Evolutionary conservation across 192 early-diverging fungal genomes (phyloP).

Genomic region (Coemansia sp.): DNA sequence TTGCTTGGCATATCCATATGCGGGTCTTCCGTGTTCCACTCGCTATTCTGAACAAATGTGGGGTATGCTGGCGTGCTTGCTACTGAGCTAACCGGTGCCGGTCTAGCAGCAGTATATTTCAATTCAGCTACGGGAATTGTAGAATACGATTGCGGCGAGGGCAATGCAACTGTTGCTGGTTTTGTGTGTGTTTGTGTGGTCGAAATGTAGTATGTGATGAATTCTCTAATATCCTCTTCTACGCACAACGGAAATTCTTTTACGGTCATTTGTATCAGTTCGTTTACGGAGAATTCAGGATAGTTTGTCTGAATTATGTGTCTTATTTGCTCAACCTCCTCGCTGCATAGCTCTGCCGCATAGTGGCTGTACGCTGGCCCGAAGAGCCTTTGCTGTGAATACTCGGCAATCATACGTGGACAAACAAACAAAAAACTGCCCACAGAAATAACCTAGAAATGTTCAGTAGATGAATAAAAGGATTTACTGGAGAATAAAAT

Average conservation of each 20-base stretch:
- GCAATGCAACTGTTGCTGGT: slow-evolving; percentile 1
- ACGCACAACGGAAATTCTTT: slow-evolving; percentile 7
- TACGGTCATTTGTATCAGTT: background rate
- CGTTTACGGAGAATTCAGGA: background rate
- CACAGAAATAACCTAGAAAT: too few species aligned
- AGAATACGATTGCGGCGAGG: too few species aligned
- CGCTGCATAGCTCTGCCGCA: slow-evolving; percentile 1
- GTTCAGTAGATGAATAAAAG: too few species aligned
- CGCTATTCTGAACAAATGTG: too few species aligned
- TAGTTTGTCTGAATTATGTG: background rate
- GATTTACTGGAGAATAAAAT: too few species aligned
- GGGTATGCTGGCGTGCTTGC: too few species aligned
- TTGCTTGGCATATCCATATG: slow-evolving; percentile 1
- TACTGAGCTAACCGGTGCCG: too few species aligned
- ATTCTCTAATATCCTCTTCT: background rate
- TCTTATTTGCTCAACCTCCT: background rate
- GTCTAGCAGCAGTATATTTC: too few species aligned
- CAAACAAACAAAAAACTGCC: too few species aligned
- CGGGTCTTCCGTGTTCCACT: slow-evolving; percentile 7
- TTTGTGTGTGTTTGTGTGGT: background rate
- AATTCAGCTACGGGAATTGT: too few species aligned
- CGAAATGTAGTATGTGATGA: background rate
- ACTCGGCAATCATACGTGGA: too few species aligned
- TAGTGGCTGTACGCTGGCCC: background rate
- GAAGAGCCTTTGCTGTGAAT: background rate